A percentile compares a stretch with the other conserved stretches of the same genome.
phyloP scores from a whole-genome alignment of 163 green algal genomes.

The Smithsoniella earleae region DNA sequence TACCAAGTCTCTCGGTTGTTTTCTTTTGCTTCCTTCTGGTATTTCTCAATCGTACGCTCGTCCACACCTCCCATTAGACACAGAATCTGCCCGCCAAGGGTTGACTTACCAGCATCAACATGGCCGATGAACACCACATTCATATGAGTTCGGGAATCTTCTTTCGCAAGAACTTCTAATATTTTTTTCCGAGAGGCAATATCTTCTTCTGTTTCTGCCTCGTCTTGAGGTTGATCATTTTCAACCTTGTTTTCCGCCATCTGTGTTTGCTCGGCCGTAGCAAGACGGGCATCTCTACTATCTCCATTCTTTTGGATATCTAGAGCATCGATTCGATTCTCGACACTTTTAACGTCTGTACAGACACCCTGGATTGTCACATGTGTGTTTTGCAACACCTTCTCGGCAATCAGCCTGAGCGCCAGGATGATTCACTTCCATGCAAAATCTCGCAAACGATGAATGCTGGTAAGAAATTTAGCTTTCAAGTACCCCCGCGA shows the following conservation, averaged over 20 bases:
- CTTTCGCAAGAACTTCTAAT: slow-evolving; percentile 1
- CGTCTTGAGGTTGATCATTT: background rate
- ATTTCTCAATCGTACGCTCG: slow-evolving; percentile 98
- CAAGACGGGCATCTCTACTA: background rate
- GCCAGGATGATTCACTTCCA: no score
- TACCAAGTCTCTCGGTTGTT: slow-evolving; percentile 99
- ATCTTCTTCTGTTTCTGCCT: slow-evolving; percentile 27
- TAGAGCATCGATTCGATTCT: background rate
- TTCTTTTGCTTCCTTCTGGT: slow-evolving; percentile 98
- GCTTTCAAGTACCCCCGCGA: no score
- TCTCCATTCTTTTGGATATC: background rate
- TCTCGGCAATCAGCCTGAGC: no score
- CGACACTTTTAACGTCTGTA: background rate
- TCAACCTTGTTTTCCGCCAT: no score
- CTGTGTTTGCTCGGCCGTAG: background rate
- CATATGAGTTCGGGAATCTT: slow-evolving; percentile 53
- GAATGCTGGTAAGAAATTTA: no score
- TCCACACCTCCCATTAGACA: slow-evolving; percentile 91
- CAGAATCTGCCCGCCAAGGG: slow-evolving; percentile 93
- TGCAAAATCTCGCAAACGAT: no score
- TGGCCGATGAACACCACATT: slow-evolving; percentile 99
- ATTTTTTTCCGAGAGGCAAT: background rate
- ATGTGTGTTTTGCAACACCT: no score
- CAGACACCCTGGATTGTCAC: no score
- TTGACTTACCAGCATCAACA: slow-evolving; percentile 97